These are phyloP conservation scores for Sarcocystis neurona DNA, from an alignment of 169 alveolate genomes.

Conservation along the genomic window DNA sequence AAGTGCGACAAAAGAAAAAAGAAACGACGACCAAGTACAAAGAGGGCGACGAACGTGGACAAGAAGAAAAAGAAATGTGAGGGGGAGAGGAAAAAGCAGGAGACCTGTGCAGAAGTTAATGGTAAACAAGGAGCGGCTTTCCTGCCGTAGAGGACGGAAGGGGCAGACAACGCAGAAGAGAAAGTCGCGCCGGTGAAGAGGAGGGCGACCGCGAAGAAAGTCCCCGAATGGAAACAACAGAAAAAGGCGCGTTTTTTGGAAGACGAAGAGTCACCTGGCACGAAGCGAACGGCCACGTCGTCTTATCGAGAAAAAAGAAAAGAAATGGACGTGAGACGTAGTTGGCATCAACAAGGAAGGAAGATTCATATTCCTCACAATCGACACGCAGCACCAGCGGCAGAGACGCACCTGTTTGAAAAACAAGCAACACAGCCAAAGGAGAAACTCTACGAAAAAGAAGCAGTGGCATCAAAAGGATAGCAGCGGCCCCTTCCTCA, in stretches of 20 bases:
- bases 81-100: neutral
- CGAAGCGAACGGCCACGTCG: too few relatives aligned
- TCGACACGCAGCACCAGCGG: too few relatives aligned
- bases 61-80: neutral
- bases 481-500: too few relatives aligned
- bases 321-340: too few relatives aligned
- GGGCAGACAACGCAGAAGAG: neutral
- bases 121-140: neutral
- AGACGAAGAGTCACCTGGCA: too few relatives aligned
- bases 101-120: neutral
- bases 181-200: neutral
- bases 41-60: neutral
- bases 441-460: too few relatives aligned
- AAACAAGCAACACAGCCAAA: too few relatives aligned
- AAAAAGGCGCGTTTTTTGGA: slow-evolving; percentile 6
- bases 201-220: neutral
- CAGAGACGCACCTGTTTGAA: too few relatives aligned
- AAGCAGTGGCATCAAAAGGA: too few relatives aligned
- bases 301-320: too few relatives aligned
- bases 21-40: neutral
- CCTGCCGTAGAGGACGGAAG: neutral
- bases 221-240: neutral
- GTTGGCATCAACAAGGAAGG: too few relatives aligned
- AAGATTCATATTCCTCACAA: too few relatives aligned
- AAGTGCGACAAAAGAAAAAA: neutral